phyloP scores from a whole-genome alignment of 352 stramenopile genomes.

The Pythium vanterpoolii region DNA sequence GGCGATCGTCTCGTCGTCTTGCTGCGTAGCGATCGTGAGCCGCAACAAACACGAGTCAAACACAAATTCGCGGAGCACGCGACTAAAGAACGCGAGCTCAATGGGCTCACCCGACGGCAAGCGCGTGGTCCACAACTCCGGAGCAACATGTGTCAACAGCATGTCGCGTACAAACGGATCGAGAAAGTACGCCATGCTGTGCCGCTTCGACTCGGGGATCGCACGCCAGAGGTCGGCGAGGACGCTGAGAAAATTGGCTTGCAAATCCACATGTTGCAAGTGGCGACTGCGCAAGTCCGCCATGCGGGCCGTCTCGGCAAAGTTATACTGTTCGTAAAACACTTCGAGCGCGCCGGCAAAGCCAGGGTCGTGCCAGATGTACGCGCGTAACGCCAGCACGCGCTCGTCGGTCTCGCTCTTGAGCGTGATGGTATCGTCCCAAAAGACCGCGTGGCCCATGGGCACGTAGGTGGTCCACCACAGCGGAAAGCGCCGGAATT shows the following conservation, averaged over 20 bases:
- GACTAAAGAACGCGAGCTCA: conserved; percentile 57
- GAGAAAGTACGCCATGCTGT: conserved; percentile 48
- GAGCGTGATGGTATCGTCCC: conserved; percentile 62
- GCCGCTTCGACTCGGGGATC: conserved; percentile 43
- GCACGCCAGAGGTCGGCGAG: conserved; percentile 56
- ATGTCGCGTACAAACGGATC: conserved; percentile 70
- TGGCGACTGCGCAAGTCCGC: conserved; percentile 60
- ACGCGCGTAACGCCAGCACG: conserved; percentile 35
- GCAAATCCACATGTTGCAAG: conserved; percentile 37
- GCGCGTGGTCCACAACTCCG: conserved; percentile 27
- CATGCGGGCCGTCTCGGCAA: conserved; percentile 71
- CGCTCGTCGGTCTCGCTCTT: conserved; percentile 49
- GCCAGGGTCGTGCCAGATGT: conserved; percentile 41
- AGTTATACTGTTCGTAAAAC: conserved; percentile 76
- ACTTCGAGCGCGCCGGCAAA: conserved; percentile 53
- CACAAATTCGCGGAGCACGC: conserved; percentile 55
- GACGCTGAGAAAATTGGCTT: conserved; percentile 36
- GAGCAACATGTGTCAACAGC: conserved; percentile 39
- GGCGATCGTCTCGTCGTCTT: conserved; percentile 34
- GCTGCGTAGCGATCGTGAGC: conserved; percentile 41
- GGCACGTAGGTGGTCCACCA: conserved; percentile 65
- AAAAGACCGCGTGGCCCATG: conserved; percentile 65
- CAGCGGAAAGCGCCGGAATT: conserved; percentile 36
- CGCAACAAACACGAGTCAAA: conserved; percentile 52
- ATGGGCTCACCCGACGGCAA: conserved; percentile 29